Evolutionary conservation across 768 basidiomycete species (phyloP).

Genomic region (Tylopilus cervinicoccineus): DNA sequence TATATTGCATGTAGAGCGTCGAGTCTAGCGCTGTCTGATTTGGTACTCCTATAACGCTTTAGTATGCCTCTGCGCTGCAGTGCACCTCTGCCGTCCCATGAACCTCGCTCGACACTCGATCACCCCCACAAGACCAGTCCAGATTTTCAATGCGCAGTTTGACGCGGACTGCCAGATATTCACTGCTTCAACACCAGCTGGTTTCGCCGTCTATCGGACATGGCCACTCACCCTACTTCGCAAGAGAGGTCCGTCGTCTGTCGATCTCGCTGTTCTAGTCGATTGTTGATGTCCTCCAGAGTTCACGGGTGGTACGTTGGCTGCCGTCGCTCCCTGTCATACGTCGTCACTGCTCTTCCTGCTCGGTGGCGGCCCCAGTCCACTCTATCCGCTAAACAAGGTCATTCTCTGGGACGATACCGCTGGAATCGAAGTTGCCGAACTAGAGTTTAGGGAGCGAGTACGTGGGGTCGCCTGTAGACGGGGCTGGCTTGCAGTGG

Average conservation of each 20-base stretch:
- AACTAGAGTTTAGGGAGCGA: conserved; percentile 84
- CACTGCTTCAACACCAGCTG: conserved; percentile 72
- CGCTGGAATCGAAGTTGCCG: conserved; percentile 71
- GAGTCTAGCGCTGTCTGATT: too few species aligned
- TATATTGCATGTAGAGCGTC: conserved; percentile 10
- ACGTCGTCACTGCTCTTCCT: conserved; percentile 81
- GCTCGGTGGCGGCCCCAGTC: conserved; percentile 83
- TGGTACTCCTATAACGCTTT: conserved; percentile 10
- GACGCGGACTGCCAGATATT: conserved; percentile 80
- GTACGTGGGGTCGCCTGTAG: conserved; percentile 78
- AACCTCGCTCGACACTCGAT: conserved; percentile 85
- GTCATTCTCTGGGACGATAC: conserved; percentile 88
- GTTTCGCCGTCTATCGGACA: conserved; percentile 79
- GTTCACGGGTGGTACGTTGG: conserved; percentile 72
- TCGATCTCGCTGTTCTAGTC: background rate
- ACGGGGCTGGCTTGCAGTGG: conserved; percentile 81
- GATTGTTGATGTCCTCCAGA: conserved; percentile 42
- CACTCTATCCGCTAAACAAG: conserved; percentile 89
- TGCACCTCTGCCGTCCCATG: conserved; percentile 44
- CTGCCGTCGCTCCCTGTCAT: conserved; percentile 75
- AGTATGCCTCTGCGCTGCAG: conserved; percentile 21
- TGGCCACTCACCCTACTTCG: conserved; percentile 74
- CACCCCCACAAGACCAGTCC: conserved; percentile 68
- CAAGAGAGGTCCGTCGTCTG: conserved; percentile 64
- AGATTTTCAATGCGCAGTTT: conserved; percentile 74